These are phyloP conservation scores for Mycena vitilis DNA, from an alignment of 768 basidiomycete genomes.

Conservation along the genomic window DNA sequence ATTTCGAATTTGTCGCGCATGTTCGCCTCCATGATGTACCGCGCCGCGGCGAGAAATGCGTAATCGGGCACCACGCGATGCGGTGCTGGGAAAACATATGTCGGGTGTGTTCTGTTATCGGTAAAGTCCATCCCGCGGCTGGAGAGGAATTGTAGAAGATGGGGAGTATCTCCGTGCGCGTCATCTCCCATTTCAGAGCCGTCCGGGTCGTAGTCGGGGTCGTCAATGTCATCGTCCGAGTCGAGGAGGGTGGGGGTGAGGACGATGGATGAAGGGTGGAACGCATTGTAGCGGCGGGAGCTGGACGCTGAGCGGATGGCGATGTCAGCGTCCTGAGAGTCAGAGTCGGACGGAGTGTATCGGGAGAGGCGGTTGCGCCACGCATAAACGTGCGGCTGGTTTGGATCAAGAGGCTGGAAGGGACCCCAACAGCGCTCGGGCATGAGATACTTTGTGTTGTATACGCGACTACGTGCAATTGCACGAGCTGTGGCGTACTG, in stretches of 20 bases:
- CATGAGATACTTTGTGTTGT: constrained; percentile 49
- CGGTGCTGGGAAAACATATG: constrained; percentile 37
- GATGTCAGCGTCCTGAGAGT: constrained; percentile 25
- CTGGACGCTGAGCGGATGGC: constrained; percentile 19
- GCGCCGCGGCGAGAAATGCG: constrained; percentile 61
- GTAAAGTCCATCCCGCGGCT: constrained; percentile 32
- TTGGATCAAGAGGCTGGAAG: constrained; percentile 43
- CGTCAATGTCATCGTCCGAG: constrained; percentile 33
- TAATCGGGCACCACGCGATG: constrained; percentile 58
- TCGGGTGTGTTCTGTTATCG: constrained; percentile 37
- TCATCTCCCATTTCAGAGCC: constrained; percentile 33
- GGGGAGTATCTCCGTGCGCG: constrained; percentile 8
- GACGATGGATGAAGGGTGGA: constrained; percentile 36
- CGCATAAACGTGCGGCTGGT: constrained; percentile 18
- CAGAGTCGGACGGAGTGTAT: constrained; percentile 17
- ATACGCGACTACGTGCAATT: constrained; percentile 48
- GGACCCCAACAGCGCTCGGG: constrained; percentile 50
- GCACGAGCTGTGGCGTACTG: constrained; percentile 41
- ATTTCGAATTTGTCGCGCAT: constrained; percentile 51
- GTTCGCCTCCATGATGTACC: constrained; percentile 64
- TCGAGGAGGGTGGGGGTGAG: constrained; percentile 26
- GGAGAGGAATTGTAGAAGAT: constrained; percentile 29
- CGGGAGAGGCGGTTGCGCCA: constrained; percentile 31
- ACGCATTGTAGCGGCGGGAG: constrained; percentile 1
- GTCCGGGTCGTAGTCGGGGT: constrained; percentile 33